phyloP scores from a whole-genome alignment of 768 basidiomycete species.

The Phanerochaete sordida region DNA sequence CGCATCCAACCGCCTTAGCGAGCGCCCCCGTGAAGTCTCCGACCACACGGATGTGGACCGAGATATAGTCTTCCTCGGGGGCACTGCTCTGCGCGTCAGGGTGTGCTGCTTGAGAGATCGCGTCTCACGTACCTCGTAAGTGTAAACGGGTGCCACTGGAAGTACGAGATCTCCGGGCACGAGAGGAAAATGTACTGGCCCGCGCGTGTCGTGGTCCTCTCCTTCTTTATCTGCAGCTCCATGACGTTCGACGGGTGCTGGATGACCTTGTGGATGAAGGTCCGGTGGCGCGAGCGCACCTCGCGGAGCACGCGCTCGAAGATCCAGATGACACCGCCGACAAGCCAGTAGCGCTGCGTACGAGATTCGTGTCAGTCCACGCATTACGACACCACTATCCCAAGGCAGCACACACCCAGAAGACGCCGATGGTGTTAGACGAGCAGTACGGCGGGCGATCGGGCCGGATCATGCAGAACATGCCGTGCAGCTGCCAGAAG shows the following conservation, averaged over 20 bases:
- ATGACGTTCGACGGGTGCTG: slow-evolving; percentile 93
- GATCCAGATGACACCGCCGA: slow-evolving; percentile 85
- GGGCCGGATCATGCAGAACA: slow-evolving; percentile 96
- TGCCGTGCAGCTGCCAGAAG: slow-evolving; percentile 91
- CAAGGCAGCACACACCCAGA: slow-evolving; percentile 67
- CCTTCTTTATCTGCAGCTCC: slow-evolving; percentile 97
- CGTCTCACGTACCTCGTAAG: slow-evolving; percentile 61
- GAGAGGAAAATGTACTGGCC: slow-evolving; percentile 93
- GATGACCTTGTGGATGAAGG: slow-evolving; percentile 92
- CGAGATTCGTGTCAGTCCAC: slow-evolving; percentile 8
- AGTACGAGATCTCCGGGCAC: slow-evolving; percentile 90
- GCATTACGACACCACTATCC: not conserved
- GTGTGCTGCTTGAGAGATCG: not conserved
- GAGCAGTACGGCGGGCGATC: slow-evolving; percentile 88
- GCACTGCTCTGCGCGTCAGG: slow-evolving; percentile 45
- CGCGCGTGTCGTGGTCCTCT: slow-evolving; percentile 76
- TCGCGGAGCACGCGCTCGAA: slow-evolving; percentile 89
- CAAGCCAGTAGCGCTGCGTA: slow-evolving; percentile 79
- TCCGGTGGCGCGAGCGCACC: slow-evolving; percentile 84
- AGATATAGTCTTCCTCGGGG: slow-evolving; percentile 94
- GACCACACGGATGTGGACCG: slow-evolving; percentile 88
- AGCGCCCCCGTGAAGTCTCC: slow-evolving; percentile 90
- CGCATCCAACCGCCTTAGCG: slow-evolving; percentile 78
- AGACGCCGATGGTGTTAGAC: slow-evolving; percentile 81
- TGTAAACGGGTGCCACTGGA: slow-evolving; percentile 98